Evolutionary conservation across 2,329 filamentous ascomycete species (phyloP), one percentile per base, ranked within the genome.

Genomic region (Zymoseptoria ardabiliae): DNA sequence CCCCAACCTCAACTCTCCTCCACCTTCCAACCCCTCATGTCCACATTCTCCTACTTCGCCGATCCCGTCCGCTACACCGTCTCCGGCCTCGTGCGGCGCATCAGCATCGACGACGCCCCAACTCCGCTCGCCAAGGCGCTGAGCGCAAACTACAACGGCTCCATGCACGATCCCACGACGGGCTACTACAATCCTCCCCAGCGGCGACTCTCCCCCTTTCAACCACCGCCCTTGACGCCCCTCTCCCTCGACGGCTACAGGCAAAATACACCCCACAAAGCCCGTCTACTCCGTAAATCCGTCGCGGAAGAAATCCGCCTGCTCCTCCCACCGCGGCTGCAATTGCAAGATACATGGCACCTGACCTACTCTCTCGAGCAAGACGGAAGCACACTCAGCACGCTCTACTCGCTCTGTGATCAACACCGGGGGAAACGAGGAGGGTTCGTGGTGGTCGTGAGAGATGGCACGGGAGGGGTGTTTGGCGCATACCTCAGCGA

Each of bases 401-500:
- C 94, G 0, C 77, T 99, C 28, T 99, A 97, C 72, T 83, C 91
- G 66, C 86, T 88, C 66, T 90, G 87, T 69, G 85, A 87, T 52
- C 78, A 81, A 17, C 88, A 86, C 69, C 79, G 84, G 61, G 85
- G 82, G 59, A 83, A 81, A 66, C 76, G 92, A 59, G 90, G 90
- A 19, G 93, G 92, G 5, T 99, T 95, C 73, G 90, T 97, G 55
- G 81, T 99, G 4, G 90, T 96, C 0, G 85, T 97, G 20, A 83
- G 84, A 68, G 94, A 99, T 73, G 83, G 83, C 8, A 82, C 82
- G 58, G 88, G 88, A 58, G 87, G 87, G 57, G 82, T 91, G 50
- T 99, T 99, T 72, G 94, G 94, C 70, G 92, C 92, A 56, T 97
- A 97, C 74, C 84, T 97, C 57, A 95, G 91, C 56, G 93, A 99